Base-by-base conservation (phyloP, 805 yeast genomes). In the Yamadazyma scolyti region DNA sequence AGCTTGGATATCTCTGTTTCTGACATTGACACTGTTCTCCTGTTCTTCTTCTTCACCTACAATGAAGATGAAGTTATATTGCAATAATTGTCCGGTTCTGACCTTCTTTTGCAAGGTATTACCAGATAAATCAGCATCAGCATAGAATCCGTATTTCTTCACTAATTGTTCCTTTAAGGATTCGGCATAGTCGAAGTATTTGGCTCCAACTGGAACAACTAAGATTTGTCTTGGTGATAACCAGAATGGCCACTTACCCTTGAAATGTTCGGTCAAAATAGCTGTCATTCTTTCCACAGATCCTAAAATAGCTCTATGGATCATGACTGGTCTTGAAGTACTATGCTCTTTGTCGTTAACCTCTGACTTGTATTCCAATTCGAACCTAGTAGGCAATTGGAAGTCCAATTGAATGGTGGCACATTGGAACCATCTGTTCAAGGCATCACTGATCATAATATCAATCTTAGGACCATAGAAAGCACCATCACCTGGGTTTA, bases 211-310 rank as follows among this genome's bases (percentile, higher is more conserved):
- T 48, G 98, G 98, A 18, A 93, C 93, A 51, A 93, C 94, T 50
- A 90, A 71, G 36, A 90, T 76, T 69, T 93, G 99, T 71, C 98
- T 83, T 54, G 99, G 99, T n/a, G 97, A 89, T 57, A 93, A 74
- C 98, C 98, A 93, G 75, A 93, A 86, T 54, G 99, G 99, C 99
- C 99, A 93, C 61, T 88, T 93, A 54, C 99, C 99, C 56, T 89
- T 96, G 67, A 73, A 93, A 70, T 93, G 98, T 67, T 93, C 99
- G 37, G 95, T 89, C 62, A 93, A 78, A 50, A 93, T 90, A 42
- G 97, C 98, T 42, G 96, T 85, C 97, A 93, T 89, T 75, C 99
- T 85, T 74, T 93, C 99, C 39, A 93, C 94, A 27, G 96, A 86
- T 47, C 99, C 99, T 56, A 90, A 76, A 46, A 93, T 87, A 46